These are phyloP conservation scores for Saccharomyces eubayanus DNA, from an alignment of 805 yeast genomes.

Conservation along the genomic window DNA sequence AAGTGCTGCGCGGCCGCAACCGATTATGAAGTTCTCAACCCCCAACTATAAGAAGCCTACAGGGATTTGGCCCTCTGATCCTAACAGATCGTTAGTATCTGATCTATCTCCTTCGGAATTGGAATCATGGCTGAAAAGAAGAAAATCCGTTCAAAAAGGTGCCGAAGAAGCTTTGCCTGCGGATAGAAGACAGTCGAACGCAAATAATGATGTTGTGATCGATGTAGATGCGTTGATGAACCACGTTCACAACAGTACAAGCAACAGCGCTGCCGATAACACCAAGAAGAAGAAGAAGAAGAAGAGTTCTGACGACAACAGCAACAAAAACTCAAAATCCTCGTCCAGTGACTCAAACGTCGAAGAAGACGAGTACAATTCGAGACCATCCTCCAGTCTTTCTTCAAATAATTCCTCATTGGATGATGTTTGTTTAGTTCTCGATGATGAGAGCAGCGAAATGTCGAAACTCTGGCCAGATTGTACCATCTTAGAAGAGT, in stretches of 20 bases:
- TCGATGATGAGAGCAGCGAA: slow-evolving; percentile 41
- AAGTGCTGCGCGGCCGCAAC: neutral
- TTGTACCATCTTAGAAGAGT: slow-evolving; percentile 62
- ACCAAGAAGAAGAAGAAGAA: slow-evolving; percentile 1
- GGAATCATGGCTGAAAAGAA: slow-evolving; percentile 1
- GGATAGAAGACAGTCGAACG: slow-evolving; percentile 11
- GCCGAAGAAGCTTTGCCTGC: neutral
- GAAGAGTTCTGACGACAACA: neutral
- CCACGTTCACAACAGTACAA: slow-evolving; percentile 18
- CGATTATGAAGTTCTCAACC: neutral
- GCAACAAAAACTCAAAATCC: slow-evolving; percentile 3
- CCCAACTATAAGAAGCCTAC: neutral
- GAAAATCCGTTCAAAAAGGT: neutral
- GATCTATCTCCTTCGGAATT: slow-evolving; percentile 10
- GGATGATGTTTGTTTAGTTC: slow-evolving; percentile 88
- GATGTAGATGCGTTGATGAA: slow-evolving; percentile 30
- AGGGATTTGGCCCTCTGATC: neutral
- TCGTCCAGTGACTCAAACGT: slow-evolving; percentile 4
- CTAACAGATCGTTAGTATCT: neutral
- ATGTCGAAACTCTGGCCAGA: slow-evolving; percentile 68
- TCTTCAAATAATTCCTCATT: slow-evolving; percentile 57
- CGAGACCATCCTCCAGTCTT: slow-evolving; percentile 37
- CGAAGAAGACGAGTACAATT: slow-evolving; percentile 30
- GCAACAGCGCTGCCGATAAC: slow-evolving; percentile 1
- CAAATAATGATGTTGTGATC: slow-evolving; percentile 25